phyloP scores from a whole-genome alignment of 495 filamentous ascomycete genomes.

The Astrocystis sublimbata region DNA sequence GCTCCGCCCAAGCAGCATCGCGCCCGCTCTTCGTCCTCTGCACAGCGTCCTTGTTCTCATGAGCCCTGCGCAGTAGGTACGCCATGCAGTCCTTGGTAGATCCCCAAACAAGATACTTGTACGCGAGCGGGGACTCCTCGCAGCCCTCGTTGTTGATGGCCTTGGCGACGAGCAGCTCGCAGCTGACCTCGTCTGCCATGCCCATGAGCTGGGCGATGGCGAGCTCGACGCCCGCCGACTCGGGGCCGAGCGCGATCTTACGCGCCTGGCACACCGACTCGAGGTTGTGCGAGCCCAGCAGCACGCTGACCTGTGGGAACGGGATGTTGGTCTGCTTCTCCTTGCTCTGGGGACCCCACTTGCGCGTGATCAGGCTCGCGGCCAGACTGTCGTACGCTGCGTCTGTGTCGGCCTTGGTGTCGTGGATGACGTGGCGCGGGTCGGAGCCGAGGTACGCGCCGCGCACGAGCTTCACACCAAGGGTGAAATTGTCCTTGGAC shows the following conservation, averaged over 20 bases:
- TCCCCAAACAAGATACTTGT: conserved; percentile 93
- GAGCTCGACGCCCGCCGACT: conserved; percentile 59
- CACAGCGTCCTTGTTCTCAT: conserved; percentile 91
- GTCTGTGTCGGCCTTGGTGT: conserved; percentile 77
- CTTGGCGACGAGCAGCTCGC: conserved; percentile 67
- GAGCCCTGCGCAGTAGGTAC: conserved; percentile 78
- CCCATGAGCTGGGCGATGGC: conserved; percentile 91
- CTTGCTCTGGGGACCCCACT: conserved; percentile 50
- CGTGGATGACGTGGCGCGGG: conserved; percentile 74
- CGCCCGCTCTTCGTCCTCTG: conserved; percentile 72
- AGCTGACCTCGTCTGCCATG: conserved; percentile 95
- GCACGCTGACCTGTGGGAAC: conserved; percentile 68
- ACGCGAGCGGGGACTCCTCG: conserved; percentile 55
- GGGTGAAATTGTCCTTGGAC: conserved; percentile 65
- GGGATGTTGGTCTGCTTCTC: too few species aligned
- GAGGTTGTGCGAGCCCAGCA: conserved; percentile 93
- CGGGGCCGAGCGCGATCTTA: conserved; percentile 35
- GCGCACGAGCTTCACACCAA: conserved; percentile 89
- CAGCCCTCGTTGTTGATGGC: conserved; percentile 7
- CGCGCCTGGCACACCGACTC: conserved; percentile 74
- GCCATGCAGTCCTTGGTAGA: conserved; percentile 91
- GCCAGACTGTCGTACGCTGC: conserved; percentile 42
- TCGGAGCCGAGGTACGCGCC: conserved; percentile 87
- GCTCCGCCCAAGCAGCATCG: conserved; percentile 70
- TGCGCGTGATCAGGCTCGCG: conserved; percentile 37